phyloP scores from a whole-genome alignment of 1,139 yeast species.

The Yamadazyma dendronema region DNA sequence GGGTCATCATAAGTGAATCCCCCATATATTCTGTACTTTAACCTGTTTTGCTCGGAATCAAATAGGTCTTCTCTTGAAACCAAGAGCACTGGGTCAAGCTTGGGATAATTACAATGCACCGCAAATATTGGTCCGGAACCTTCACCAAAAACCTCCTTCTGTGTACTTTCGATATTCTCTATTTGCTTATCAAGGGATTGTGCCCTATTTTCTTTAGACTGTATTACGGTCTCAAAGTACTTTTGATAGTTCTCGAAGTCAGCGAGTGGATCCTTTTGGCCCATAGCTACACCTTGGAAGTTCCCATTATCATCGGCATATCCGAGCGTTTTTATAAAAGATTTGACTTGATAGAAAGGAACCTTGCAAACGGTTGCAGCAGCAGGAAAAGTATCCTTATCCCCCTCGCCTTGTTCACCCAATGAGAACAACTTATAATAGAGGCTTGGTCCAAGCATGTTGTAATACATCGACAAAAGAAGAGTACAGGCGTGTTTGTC shows the following conservation, averaged over 20 bases:
- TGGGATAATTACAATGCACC: conserved; percentile 40
- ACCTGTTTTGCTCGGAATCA: conserved; percentile 23
- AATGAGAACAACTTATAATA: conserved; percentile 62
- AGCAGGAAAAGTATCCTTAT: conserved; percentile 65
- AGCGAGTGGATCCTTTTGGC: conserved; percentile 34
- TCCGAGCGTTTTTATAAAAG: conserved; percentile 33
- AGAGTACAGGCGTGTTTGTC: conserved; percentile 40
- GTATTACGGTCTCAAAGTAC: conserved; percentile 6
- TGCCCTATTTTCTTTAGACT: conserved; percentile 8
- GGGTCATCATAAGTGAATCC: conserved; percentile 24
- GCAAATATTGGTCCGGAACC: conserved; percentile 24
- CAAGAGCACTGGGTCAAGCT: conserved; percentile 30
- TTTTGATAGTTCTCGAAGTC: conserved; percentile 24
- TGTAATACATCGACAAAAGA: conserved; percentile 53
- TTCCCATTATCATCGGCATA: conserved; percentile 25
- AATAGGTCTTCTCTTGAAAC: conserved; percentile 26
- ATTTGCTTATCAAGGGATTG: conserved; percentile 47
- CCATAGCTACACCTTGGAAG: conserved; percentile 42
- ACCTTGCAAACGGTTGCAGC: conserved; percentile 52
- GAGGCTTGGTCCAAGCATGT: conserved; percentile 55
- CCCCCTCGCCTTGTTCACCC: conserved; percentile 34
- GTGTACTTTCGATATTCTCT: conserved; percentile 5
- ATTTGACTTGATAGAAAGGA: conserved; percentile 51
- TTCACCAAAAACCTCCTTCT: conserved; percentile 20
- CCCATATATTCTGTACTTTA: conserved; percentile 32